Evolutionary conservation across 2,329 filamentous ascomycete genomes (phyloP).

Genomic region (Hortaea sp.): DNA sequence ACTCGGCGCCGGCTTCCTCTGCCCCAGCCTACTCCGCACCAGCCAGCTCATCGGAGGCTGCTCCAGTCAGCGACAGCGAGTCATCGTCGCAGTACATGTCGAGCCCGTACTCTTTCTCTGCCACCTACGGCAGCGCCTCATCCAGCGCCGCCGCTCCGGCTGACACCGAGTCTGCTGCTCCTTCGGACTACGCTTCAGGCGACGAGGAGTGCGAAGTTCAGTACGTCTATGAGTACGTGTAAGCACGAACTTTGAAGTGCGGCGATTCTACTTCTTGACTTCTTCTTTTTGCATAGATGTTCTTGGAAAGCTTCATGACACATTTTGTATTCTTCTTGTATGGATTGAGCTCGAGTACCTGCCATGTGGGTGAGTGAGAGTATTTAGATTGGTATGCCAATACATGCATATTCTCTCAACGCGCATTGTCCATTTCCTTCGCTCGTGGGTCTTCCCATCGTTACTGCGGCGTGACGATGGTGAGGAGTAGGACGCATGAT

Average conservation of each 20-base stretch:
- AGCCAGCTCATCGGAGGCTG: not conserved
- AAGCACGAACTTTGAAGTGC: not conserved
- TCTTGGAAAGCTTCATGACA: too few species aligned
- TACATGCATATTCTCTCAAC: too few species aligned
- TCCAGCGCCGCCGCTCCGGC: not conserved
- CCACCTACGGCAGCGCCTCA: not conserved
- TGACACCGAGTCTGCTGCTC: not conserved
- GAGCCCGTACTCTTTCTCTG: slow-evolving; percentile 2
- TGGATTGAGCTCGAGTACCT: too few species aligned
- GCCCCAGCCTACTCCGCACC: slow-evolving; percentile 2
- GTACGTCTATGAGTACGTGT: slow-evolving; percentile 14
- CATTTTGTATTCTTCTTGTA: too few species aligned
- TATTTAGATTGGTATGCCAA: too few species aligned
- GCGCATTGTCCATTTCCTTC: too few species aligned
- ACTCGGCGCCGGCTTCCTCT: not conserved
- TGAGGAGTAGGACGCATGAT: too few species aligned
- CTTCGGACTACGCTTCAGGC: slow-evolving; percentile 1
- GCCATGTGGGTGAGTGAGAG: too few species aligned
- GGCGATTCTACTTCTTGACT: too few species aligned
- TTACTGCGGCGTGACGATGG: too few species aligned
- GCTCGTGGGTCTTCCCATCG: too few species aligned
- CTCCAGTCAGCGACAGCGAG: slow-evolving; percentile 1
- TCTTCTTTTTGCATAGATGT: too few species aligned
- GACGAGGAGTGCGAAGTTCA: slow-evolving; percentile 10
- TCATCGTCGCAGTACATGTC: slow-evolving; percentile 1